These are phyloP conservation scores for Kluyveromyces marxianus DNA, from an alignment of 1,139 yeast genomes.

Conservation along the genomic window DNA sequence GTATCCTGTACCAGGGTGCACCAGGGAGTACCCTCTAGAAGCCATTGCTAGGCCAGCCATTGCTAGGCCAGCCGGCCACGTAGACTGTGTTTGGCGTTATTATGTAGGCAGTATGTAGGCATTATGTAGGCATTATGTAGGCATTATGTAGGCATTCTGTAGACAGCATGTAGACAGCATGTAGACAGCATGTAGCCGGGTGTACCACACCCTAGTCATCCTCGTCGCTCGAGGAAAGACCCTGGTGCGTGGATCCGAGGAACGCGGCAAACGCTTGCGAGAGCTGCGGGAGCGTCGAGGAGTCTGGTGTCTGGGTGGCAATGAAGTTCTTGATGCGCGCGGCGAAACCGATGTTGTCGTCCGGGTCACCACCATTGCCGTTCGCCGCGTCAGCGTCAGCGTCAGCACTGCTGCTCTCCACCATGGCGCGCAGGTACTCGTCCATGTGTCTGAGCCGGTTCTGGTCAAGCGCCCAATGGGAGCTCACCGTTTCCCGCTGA, in stretches of 20 bases:
- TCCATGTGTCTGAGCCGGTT: constrained; percentile 3
- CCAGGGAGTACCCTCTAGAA: too few species aligned
- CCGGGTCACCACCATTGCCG: neutral
- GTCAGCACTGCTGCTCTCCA: constrained; percentile 8
- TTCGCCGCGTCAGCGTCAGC: constrained; percentile 7
- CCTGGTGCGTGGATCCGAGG: constrained; percentile 9
- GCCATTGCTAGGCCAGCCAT: too few species aligned
- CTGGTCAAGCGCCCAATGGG: constrained; percentile 4
- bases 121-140: too few species aligned
- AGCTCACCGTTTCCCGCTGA: constrained; percentile 14
- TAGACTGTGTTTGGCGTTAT: too few species aligned
- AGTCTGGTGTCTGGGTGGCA: neutral
- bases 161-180: neutral
- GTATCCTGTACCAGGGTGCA: too few species aligned
- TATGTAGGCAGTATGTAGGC: too few species aligned
- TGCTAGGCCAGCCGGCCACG: too few species aligned
- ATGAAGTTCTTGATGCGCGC: constrained; percentile 1
- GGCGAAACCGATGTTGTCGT: constrained; percentile 1
- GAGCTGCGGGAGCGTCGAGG: constrained; percentile 5
- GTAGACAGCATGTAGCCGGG: neutral
- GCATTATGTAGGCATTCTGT: neutral
- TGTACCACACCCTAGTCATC: constrained; percentile 6
- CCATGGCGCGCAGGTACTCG: constrained; percentile 2
- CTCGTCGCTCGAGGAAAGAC: constrained; percentile 10
- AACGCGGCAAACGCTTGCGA: constrained; percentile 10